Evolutionary conservation across 78 protist genomes (phyloP), one percentile per base, ranked within the genome.

Genomic region (Blattamonas nauphoetae): DNA sequence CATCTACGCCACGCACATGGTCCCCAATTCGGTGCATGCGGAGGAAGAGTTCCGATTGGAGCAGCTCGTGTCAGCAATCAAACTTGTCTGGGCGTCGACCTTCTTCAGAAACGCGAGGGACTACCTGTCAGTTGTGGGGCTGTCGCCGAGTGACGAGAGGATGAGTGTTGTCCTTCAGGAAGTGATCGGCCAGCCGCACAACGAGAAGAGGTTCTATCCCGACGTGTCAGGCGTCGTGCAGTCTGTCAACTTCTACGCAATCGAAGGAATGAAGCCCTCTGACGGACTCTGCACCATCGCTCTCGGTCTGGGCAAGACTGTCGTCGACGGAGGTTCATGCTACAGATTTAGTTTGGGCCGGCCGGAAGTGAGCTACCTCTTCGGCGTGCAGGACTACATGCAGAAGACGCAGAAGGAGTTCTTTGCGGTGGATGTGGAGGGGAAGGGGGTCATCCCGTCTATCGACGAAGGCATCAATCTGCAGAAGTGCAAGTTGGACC

Each of bases 221-320:
- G 83, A 79, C 6, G 83, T 79, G 32, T 79, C 83, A 11, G 83
- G 83, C 6, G 83, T 79, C 32, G 83, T 21, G 43, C 83, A 79
- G 83, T 79, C 83, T 4, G 4, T 33, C 83, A 79, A 79, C 83
- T 79, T 38, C 41, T 79, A 79, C 41, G 83, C 83, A 6, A 6
- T 79, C 43, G 83, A 79, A 33, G 83, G 83, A 21, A 79, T 79
- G 83, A 6, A 79, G 4, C 42, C 83, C 33, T 4, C 4, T 5
- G 83, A 79, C 41, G 83, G 83, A 5, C 6, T 79, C 83, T 6
- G 43, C 83, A 33, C 83, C 29, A 21, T 79, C 43, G 83, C 83
- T 11, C 41, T 79, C 42, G 83, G 83, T 6, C 83, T 79, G 42
- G 83, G 83, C 83, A 79, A 21, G 83, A 79, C 83, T 79, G 83